Base-by-base conservation (phyloP, 2,329 filamentous ascomycete genomes). In the Amylocarpus encephaloides region DNA sequence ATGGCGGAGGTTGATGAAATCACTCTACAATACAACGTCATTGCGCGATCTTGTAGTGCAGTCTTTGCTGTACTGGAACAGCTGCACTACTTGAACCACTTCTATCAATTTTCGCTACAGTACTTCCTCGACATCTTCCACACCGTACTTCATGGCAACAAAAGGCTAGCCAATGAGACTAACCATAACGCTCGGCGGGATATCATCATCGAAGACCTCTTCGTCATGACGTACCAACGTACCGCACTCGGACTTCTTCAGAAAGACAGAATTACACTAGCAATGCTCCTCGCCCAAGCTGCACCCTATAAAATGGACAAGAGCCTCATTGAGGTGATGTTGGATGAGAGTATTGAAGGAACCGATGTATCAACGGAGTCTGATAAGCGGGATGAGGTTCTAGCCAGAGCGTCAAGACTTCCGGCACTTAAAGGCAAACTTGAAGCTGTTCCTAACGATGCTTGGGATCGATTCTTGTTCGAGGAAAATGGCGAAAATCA, bases 41-140 rank as follows among this genome's bases (percentile, higher is more conserved):
- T 98, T 69, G 93, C 93, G 50, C 82, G 85, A 62, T 92, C 93
- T 38, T 98, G 93, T 78, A 96, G 92, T 71, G 91, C 93, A 49
- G 92, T 98, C 38, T 98, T 97, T 67, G 90, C 94, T 30, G 88
- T 98, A 12, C 76, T 98, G 54, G 94, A 98, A 71, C 92, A 98
- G 68, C 80, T 98, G 51, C 92, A 97, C 70, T 94, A 96, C 66
- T 84, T 98, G 67, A 96, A 98, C 68, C 93, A 97, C 74, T 97
- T 97, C 72, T 98, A 98, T 70, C 94, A 97, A 67, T 98, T 98
- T 76, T 98, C 93, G 34, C 78, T 98, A 52, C 91, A 96, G 69
- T 98, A 95, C 71, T 98, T 98, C 72, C 80, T 95, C 49, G 88
- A 96, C 67, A 98, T 98, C 61, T 98, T 98, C 79, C 88, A 95